phyloP scores from a whole-genome alignment of 768 basidiomycete genomes.

The Tubosaeta brunneosetosa region DNA sequence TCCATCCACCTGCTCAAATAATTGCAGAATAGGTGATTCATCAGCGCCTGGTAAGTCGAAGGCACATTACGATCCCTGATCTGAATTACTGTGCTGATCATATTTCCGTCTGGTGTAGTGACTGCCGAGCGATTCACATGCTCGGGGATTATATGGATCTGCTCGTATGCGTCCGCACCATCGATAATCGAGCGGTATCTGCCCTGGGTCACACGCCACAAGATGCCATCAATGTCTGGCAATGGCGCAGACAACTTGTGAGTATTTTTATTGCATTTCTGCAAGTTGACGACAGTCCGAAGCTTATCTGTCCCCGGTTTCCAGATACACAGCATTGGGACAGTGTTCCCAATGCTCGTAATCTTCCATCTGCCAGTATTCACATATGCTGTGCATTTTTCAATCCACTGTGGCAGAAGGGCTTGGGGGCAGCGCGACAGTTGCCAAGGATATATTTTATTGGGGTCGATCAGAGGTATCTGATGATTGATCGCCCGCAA shows the following conservation, averaged over 20 bases:
- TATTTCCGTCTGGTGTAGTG: no score
- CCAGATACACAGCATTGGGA: conserved; percentile 1
- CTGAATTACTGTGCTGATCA: no score
- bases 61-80: no score
- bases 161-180: conserved; percentile 18
- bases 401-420: background rate
- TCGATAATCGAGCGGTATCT: conserved; percentile 2
- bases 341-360: background rate
- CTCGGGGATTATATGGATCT: conserved; percentile 8
- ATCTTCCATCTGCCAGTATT: background rate
- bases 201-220: background rate
- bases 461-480: background rate
- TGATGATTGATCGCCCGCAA: conserved; percentile 4
- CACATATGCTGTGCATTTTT: background rate
- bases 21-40: no score
- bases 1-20: no score
- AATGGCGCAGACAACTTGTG: conserved; percentile 12
- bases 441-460: background rate
- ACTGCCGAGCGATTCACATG: background rate
- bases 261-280: conserved; percentile 15
- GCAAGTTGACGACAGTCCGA: background rate
- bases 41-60: no score
- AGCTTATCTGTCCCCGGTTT: conserved; percentile 4
- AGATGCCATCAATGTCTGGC: conserved; percentile 15
- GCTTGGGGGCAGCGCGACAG: background rate